Evolutionary conservation across 768 basidiomycete species (phyloP), one percentile per base, ranked within the genome.

Genomic region (Dentipellis fragilis): DNA sequence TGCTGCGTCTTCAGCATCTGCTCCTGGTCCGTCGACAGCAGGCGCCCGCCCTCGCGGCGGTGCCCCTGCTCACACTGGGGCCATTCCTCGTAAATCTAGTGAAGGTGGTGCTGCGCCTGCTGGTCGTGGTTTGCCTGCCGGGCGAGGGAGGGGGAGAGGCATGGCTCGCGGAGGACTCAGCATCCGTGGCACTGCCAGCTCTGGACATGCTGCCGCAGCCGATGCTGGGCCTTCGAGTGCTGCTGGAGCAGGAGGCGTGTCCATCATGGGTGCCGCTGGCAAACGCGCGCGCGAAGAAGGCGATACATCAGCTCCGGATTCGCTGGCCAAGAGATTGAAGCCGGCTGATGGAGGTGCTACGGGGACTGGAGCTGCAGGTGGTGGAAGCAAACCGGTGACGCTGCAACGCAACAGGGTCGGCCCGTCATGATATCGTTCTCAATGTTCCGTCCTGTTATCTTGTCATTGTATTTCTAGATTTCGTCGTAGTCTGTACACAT

Each of bases 371-470:
- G 39, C 17, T 4, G 23, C 17, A 12, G 14, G 38, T 21, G 51
- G 49, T n/a, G 52, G 58, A 12, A 54, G 58, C 34, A 61, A 61
- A 51, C 60, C 60, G 1, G 37, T 62, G 21, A 54, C 56, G 3
- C 39, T 59, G 36, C 63, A 57, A 35, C 57, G 54, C 9, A 57
- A 56, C 50, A 58, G 51, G 54, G 60, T 56, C 17, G 54, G 74
- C 65, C 52, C 77, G 58, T 53, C 66, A 65, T 55, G 75, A 69
- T 49, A 21, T 35, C 8, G n/a, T 14, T 16, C n/a, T 19, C 36
- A 78, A 66, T 53, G 74, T 66, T 45, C n/a, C 19, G 9, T 45
- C 19, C 14, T 16, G 42, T 16, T 17, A 45, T 45, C 42, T 19
- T 45, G 42, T 29, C 29, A 6, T 17, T 45, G 42, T 45, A 45